Conservation (phyloP, 306 rosid species). For the Sicyos baderoa region DNA sequence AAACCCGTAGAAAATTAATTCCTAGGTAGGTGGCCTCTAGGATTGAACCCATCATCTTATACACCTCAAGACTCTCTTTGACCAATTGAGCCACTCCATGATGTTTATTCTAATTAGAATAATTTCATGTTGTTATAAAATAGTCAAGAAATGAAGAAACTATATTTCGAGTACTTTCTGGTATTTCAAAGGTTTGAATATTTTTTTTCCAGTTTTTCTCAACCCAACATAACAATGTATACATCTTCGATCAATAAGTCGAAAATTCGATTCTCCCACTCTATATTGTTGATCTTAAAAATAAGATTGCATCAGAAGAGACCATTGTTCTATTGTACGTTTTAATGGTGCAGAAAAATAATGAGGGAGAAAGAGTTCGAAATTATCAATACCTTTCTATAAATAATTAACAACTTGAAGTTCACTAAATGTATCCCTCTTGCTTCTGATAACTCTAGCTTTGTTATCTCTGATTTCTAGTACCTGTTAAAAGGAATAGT, state of each 20-base stretch:
- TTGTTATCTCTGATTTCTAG: constrained; percentile 55
- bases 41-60: no score
- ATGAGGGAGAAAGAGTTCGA: not conserved
- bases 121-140: not conserved
- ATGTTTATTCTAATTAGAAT: constrained; percentile 6
- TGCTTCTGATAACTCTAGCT: constrained; percentile 70
- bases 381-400: constrained; percentile 33
- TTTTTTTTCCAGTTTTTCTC: no score
- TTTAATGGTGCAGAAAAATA: not conserved
- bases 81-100: no score
- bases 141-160: not conserved
- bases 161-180: not conserved
- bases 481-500: constrained; percentile 42
- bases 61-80: no score
- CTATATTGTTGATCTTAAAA: no score
- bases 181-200: not conserved
- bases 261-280: no score
- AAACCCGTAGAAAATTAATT: no score
- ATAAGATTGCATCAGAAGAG: not conserved
- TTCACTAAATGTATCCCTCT: constrained; percentile 44
- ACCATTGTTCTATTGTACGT: not conserved
- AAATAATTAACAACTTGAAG: constrained; percentile 47
- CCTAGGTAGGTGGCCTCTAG: no score
- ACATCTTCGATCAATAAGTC: no score
- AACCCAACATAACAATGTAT: no score